Conservation (phyloP, 2,329 filamentous ascomycete species). For the Arthroderma sp. region DNA sequence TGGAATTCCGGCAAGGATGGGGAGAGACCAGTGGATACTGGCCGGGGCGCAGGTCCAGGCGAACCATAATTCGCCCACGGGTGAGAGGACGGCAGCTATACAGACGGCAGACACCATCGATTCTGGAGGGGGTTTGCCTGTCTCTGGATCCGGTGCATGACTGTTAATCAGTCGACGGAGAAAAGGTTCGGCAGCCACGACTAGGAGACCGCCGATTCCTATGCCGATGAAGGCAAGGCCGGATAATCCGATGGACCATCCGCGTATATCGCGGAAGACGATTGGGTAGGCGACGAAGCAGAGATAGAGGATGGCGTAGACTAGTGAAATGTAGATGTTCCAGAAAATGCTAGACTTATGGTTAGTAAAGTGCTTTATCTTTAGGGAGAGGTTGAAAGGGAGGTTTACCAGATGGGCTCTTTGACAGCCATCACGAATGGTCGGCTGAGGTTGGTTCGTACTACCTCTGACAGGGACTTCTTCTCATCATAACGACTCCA, state of each 20-base stretch:
- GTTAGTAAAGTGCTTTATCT: not conserved
- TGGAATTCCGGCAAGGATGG: constrained; percentile 63
- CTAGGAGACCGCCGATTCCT: constrained; percentile 42
- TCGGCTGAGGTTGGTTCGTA: constrained; percentile 63
- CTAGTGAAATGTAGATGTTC: constrained; percentile 57
- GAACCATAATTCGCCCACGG: constrained; percentile 72
- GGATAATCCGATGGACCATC: constrained; percentile 60
- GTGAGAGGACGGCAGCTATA: constrained; percentile 59
- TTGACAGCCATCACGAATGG: constrained; percentile 66
- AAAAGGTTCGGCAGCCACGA: constrained; percentile 49
- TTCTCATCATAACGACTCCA: constrained; percentile 72
- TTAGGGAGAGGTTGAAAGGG: constrained; percentile 1
- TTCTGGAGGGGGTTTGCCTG: constrained; percentile 61
- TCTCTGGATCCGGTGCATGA: constrained; percentile 61
- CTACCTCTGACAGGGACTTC: constrained; percentile 48
- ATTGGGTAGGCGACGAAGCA: constrained; percentile 87
- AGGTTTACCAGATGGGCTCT: constrained; percentile 65
- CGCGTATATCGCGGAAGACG: constrained; percentile 60
- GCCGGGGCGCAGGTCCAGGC: constrained; percentile 72
- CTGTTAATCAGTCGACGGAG: constrained; percentile 64
- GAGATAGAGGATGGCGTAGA: constrained; percentile 78
- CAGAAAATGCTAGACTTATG: constrained; percentile 51
- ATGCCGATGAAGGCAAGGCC: constrained; percentile 70
- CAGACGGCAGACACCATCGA: constrained; percentile 70
- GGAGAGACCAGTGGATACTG: constrained; percentile 68